Conservation (phyloP, 306 rosid species). For the Argentina anserina region DNA sequence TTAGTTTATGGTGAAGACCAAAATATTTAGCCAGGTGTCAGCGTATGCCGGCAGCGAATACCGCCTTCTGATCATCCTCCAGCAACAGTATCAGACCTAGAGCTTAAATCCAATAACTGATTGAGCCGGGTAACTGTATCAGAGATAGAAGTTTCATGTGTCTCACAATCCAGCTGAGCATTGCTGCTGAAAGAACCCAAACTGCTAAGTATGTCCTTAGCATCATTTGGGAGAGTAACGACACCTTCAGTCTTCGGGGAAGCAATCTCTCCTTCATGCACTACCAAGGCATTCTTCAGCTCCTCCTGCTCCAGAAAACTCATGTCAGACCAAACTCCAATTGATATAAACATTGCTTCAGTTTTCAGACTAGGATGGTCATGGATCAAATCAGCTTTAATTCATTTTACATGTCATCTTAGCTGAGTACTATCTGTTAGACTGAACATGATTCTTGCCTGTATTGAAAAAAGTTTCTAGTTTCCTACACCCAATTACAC, state of each 20-base stretch:
- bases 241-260: conserved; percentile 12
- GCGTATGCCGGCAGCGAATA: not conserved
- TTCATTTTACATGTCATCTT: not conserved
- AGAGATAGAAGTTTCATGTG: conserved; percentile 21
- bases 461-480: not conserved
- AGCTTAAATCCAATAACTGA: conserved; percentile 16
- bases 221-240: conserved; percentile 6
- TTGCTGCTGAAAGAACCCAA: conserved; percentile 10
- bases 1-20: not conserved
- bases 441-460: not conserved
- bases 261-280: conserved; percentile 16
- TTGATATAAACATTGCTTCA: not conserved
- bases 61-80: conserved; percentile 19
- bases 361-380: not conserved
- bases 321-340: conserved; percentile 4
- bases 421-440: not conserved
- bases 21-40: not conserved
- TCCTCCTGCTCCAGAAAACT: conserved; percentile 22
- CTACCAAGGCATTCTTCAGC: conserved; percentile 11
- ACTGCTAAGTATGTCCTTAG: conserved; percentile 7
- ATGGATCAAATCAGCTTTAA: not conserved
- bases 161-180: conserved; percentile 8
- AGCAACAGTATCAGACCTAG: conserved; percentile 22
- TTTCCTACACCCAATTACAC: not conserved
- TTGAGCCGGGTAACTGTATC: conserved; percentile 14